These are phyloP conservation scores for Brasilioporus rufonigricans DNA, from an alignment of 768 basidiomycete genomes.

Conservation along the genomic window DNA sequence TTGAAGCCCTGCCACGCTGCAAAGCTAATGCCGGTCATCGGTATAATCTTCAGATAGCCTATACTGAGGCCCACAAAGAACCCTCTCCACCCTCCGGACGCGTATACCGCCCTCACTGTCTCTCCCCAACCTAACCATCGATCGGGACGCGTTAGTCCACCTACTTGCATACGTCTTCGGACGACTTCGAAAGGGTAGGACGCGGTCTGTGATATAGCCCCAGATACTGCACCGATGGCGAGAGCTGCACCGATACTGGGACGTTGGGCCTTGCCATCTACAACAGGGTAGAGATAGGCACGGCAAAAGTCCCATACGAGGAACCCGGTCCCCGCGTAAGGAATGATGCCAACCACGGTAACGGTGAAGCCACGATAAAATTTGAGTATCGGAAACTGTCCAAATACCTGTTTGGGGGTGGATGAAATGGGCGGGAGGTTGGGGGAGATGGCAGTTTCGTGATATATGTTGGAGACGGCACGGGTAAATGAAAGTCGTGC, in stretches of 20 bases:
- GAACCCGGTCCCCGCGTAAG: conserved; percentile 95
- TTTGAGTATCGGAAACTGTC: conserved; percentile 73
- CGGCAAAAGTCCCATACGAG: conserved; percentile 84
- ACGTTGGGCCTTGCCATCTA: conserved; percentile 37
- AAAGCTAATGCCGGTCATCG: conserved; percentile 93
- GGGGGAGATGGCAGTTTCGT: conserved; percentile 47
- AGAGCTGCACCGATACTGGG: conserved; percentile 63
- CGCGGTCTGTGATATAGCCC: conserved; percentile 80
- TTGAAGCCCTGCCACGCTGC: conserved; percentile 74
- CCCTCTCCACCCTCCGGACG: conserved; percentile 71
- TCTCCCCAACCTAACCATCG: conserved; percentile 78
- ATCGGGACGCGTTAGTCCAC: conserved; percentile 75
- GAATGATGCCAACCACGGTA: conserved; percentile 87
- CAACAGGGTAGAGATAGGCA: conserved; percentile 52
- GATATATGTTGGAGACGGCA: conserved; percentile 66
- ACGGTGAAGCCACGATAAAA: conserved; percentile 98
- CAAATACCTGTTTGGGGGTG: conserved; percentile 39
- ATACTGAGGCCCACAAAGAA: conserved; percentile 91
- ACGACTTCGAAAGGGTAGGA: conserved; percentile 96
- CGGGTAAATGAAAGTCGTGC: conserved; percentile 50
- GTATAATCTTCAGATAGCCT: conserved; percentile 91
- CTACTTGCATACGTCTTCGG: conserved; percentile 92
- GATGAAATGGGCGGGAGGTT: conserved; percentile 16
- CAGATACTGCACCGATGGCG: conserved; percentile 80
- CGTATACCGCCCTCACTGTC: conserved; percentile 68